Evolutionary conservation across 1,284 basidiomycete genomes (phyloP).

Genomic region (Mycocalia duriaeana): DNA sequence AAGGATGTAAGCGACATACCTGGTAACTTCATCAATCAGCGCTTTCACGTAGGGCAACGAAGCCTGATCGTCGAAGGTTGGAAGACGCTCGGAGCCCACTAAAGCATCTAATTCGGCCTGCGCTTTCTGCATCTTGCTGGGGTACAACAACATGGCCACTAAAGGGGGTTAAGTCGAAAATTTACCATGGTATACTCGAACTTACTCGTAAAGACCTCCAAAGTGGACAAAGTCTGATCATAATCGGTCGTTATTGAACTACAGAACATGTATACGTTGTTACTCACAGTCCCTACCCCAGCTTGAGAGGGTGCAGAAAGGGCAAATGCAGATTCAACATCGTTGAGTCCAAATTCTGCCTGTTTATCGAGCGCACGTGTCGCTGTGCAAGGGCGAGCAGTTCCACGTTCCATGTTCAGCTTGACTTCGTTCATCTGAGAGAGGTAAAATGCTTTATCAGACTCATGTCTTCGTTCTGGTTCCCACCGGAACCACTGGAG

Average conservation of each 20-base stretch:
- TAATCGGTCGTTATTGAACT: not conserved
- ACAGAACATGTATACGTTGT: too few species aligned
- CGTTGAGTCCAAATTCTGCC: constrained; percentile 12
- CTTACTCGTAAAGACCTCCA: not conserved
- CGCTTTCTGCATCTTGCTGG: constrained; percentile 2
- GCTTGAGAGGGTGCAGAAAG: constrained; percentile 16
- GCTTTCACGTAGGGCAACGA: constrained; percentile 4
- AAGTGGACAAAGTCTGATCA: not conserved
- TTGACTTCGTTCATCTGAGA: constrained; percentile 12
- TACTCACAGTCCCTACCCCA: constrained; percentile 13
- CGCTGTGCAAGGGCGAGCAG: constrained; percentile 12
- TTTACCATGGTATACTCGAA: not conserved
- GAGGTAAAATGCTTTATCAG: constrained; percentile 11
- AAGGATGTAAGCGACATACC: constrained; percentile 1
- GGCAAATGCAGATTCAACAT: constrained; percentile 15
- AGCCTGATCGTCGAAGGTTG: constrained; percentile 2
- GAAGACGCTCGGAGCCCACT: constrained; percentile 4
- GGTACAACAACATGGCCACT: constrained; percentile 3
- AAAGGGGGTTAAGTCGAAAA: not conserved
- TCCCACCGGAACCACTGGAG: constrained; percentile 18
- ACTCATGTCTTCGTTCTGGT: constrained; percentile 11
- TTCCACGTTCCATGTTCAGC: constrained; percentile 11
- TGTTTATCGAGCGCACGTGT: constrained; percentile 14
- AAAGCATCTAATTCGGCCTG: constrained; percentile 6
- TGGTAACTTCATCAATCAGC: constrained; percentile 3